A percentile compares a stretch with the other conserved stretches of the same genome.
These are phyloP conservation scores for Scolecobasidium constrictum DNA, from an alignment of 2,329 filamentous ascomycete genomes.

Conservation along the genomic window DNA sequence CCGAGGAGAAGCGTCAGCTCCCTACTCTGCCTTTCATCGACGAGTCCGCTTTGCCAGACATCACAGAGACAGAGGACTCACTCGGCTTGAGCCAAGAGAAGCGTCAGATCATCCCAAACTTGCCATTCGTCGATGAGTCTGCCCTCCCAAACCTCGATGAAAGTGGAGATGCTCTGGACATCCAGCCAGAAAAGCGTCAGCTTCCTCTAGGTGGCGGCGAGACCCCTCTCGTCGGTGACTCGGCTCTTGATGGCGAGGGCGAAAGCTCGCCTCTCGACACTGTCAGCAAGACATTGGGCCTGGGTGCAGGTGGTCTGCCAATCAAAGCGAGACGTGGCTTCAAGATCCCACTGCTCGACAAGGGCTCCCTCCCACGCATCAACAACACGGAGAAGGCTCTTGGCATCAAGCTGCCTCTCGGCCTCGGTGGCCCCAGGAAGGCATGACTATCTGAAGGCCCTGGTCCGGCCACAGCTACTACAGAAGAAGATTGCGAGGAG, in stretches of 20 bases:
- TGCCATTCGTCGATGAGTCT: neutral
- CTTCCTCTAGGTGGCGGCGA: no score
- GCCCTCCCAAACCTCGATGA: neutral
- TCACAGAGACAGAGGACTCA: neutral
- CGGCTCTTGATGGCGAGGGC: no score
- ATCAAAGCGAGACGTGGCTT: neutral
- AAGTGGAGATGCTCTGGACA: neutral
- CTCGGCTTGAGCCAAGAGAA: neutral
- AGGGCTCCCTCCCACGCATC: neutral
- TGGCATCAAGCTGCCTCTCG: no score
- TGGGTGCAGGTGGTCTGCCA: no score
- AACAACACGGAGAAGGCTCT: neutral
- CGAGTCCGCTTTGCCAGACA: neutral
- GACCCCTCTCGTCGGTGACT: no score
- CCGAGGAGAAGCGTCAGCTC: neutral
- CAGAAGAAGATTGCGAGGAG: no score
- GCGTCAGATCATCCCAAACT: neutral
- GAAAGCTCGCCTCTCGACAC: no score
- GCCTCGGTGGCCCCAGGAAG: no score
- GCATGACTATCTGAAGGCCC: no score
- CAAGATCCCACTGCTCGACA: neutral
- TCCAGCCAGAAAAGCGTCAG: no score
- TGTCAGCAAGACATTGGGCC: no score
- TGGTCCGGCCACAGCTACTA: no score
- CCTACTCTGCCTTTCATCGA: neutral